phyloP scores from a whole-genome alignment of 371 early-diverging fungal species.

The Lichtheimia ramosa region DNA sequence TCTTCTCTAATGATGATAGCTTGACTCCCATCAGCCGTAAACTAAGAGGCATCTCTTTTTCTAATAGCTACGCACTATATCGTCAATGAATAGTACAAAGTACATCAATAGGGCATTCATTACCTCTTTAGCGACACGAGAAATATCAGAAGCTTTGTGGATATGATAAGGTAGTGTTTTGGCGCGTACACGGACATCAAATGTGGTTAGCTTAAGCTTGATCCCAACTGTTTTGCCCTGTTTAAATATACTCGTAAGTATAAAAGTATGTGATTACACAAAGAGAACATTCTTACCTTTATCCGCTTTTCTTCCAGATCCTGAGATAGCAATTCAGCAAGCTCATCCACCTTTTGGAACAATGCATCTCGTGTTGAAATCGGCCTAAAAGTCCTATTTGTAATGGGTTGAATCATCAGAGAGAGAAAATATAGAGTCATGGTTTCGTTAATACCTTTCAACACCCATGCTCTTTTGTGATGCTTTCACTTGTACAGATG shows the following conservation, averaged over 20 bases:
- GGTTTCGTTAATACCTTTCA: constrained; percentile 27
- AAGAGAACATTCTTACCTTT: constrained; percentile 15
- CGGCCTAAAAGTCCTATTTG: constrained; percentile 33
- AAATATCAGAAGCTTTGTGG: constrained; percentile 34
- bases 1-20: constrained; percentile 27
- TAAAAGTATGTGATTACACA: background rate
- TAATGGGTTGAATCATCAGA: background rate
- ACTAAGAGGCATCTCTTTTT: constrained; percentile 41
- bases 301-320: constrained; percentile 25
- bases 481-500: constrained; percentile 20
- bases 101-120: background rate
- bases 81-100: background rate
- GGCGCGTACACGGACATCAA: constrained; percentile 35
- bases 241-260: background rate
- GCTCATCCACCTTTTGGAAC: constrained; percentile 36
- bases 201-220: constrained; percentile 42
- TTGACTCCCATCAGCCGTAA: constrained; percentile 48
- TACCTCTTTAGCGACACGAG: constrained; percentile 34
- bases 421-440: background rate
- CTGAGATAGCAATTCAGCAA: constrained; percentile 27
- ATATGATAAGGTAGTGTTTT: constrained; percentile 38
- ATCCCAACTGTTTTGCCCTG: constrained; percentile 44
- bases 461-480: constrained; percentile 43
- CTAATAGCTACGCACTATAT: constrained; percentile 14
- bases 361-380: constrained; percentile 28